Conservation (phyloP, 176 grass and related monocot species). For the Avena sativa region DNA sequence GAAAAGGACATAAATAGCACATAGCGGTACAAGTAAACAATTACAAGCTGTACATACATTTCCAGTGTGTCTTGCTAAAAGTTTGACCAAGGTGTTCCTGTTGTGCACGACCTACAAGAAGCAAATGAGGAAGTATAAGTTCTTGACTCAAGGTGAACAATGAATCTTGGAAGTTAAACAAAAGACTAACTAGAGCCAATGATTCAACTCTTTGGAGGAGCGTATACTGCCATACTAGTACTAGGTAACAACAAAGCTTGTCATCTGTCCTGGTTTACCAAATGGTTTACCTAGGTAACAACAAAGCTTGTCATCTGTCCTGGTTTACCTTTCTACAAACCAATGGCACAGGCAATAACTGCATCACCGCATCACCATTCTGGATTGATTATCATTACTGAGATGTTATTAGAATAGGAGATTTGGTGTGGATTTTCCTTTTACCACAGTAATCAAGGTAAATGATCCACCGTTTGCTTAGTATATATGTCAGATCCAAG, state of each 20-base stretch:
- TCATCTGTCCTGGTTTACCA: background rate
- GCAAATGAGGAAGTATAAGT: slow-evolving; percentile 25
- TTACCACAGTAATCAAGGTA: background rate
- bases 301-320: background rate
- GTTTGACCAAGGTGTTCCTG: slow-evolving; percentile 77
- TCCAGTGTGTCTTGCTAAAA: slow-evolving; percentile 89
- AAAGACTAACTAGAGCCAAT: background rate
- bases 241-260: background rate
- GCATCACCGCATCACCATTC: background rate
- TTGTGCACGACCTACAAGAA: slow-evolving; percentile 74
- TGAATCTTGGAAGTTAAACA: background rate
- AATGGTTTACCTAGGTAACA: slow-evolving; percentile 13
- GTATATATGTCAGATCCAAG: background rate
- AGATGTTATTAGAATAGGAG: slow-evolving; percentile 19
- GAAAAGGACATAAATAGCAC: background rate
- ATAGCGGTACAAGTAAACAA: slow-evolving; percentile 3
- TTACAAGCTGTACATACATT: slow-evolving; percentile 71
- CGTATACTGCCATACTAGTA: background rate
- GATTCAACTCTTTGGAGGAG: background rate
- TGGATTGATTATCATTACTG: background rate
- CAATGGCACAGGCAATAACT: background rate
- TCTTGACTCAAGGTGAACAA: slow-evolving; percentile 19
- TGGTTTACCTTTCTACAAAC: background rate
- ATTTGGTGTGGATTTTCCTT: background rate
- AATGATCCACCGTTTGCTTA: background rate